A percentile compares a stretch with the other conserved stretches of the same genome.
phyloP scores from a whole-genome alignment of 768 basidiomycete genomes.

The Psilocybe subaeruginosa region DNA sequence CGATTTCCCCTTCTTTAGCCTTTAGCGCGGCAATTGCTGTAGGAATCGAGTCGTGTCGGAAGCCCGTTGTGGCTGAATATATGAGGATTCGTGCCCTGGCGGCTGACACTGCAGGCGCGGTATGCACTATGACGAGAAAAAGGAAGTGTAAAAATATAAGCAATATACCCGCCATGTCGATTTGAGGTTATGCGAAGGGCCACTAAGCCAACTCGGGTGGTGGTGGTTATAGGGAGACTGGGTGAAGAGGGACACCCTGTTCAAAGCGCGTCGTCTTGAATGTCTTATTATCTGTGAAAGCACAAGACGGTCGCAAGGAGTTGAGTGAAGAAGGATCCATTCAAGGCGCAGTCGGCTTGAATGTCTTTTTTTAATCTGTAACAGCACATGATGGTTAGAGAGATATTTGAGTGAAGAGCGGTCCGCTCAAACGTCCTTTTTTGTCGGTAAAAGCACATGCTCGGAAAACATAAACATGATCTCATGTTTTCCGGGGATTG shows the following conservation, averaged over 20 bases:
- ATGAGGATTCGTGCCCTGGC: slow-evolving; percentile 50
- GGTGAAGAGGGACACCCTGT: too few relatives aligned
- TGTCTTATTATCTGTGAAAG: too few relatives aligned
- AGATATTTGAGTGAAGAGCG: background rate
- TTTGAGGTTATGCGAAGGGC: too few relatives aligned
- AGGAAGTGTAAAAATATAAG: slow-evolving; percentile 9
- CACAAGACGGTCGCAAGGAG: too few relatives aligned
- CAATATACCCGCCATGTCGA: background rate
- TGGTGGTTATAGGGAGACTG: too few relatives aligned
- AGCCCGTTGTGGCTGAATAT: slow-evolving; percentile 64
- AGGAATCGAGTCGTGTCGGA: slow-evolving; percentile 78
- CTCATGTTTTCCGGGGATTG: background rate
- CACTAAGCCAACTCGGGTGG: too few relatives aligned
- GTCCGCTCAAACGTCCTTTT: background rate
- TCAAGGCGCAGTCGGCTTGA: background rate
- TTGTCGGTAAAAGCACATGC: too few relatives aligned
- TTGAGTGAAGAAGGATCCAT: background rate
- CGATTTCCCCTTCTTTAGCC: slow-evolving; percentile 43
- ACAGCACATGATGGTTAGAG: too few relatives aligned
- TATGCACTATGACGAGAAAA: background rate
- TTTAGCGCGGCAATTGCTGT: slow-evolving; percentile 63
- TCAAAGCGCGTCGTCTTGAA: too few relatives aligned
- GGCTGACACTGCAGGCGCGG: background rate
- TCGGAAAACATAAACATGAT: background rate
- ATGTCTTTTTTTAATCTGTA: too few relatives aligned